These are phyloP conservation scores for Hyphodiscus sp. DNA, from an alignment of 2,329 filamentous ascomycete species.

Conservation along the genomic window DNA sequence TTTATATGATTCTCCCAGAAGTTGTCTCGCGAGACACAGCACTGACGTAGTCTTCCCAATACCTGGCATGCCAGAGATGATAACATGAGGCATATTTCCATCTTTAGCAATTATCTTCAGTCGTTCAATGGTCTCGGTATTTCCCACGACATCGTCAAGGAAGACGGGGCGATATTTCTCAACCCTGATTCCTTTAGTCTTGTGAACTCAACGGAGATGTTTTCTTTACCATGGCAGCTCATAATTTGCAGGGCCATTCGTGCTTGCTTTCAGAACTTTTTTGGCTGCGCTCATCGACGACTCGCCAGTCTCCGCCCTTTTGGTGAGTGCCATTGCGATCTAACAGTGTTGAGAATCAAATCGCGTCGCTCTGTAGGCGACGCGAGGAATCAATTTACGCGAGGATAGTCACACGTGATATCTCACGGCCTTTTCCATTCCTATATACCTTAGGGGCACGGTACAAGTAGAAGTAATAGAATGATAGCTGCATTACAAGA, in stretches of 20 bases:
- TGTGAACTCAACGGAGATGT: constrained; percentile 1
- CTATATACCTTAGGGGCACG: too few species aligned
- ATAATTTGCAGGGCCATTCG: constrained; percentile 51
- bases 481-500: too few species aligned
- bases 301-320: constrained; percentile 43
- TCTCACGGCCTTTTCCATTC: too few species aligned
- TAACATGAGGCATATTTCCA: constrained; percentile 98
- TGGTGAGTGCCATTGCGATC: constrained; percentile 22
- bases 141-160: constrained; percentile 94
- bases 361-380: constrained; percentile 16
- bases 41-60: constrained; percentile 98
- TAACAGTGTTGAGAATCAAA: constrained; percentile 2
- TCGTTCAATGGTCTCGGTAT: constrained; percentile 94
- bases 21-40: constrained; percentile 82
- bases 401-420: background rate
- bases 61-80: constrained; percentile 98
- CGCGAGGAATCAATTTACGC: constrained; percentile 19
- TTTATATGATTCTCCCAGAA: constrained; percentile 91
- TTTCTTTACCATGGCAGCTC: constrained; percentile 69
- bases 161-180: constrained; percentile 96
- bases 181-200: constrained; percentile 56
- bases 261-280: constrained; percentile 43
- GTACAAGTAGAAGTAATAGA: too few species aligned
- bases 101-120: constrained; percentile 98
- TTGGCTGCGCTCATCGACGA: constrained; percentile 53